Evolutionary conservation across 2,329 filamentous ascomycete genomes (phyloP).

Genomic region (Sporothrix sp.): DNA sequence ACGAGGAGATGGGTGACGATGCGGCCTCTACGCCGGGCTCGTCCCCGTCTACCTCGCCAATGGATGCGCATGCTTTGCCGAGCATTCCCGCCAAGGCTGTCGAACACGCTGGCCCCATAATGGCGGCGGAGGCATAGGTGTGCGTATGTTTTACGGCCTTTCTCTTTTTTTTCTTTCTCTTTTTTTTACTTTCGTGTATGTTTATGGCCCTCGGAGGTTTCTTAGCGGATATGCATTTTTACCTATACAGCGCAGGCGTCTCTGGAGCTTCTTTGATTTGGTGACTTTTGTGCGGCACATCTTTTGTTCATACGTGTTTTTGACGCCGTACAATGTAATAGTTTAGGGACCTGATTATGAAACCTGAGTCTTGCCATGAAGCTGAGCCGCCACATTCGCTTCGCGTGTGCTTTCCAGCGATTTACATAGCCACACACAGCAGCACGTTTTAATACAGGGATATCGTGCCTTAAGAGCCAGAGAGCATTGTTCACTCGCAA

Average conservation of each 20-base stretch:
- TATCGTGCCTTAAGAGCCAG: too few species aligned
- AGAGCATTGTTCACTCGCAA: too few species aligned
- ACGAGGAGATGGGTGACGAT: background rate
- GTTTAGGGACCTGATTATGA: too few species aligned
- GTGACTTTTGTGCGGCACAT: background rate
- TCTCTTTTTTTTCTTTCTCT: background rate
- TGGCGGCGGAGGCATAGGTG: background rate
- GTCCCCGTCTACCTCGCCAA: background rate
- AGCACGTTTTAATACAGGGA: too few species aligned
- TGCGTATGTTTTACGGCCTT: background rate
- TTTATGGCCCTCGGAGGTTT: background rate
- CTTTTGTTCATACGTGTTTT: background rate
- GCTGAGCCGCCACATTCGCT: too few species aligned
- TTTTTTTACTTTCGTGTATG: background rate
- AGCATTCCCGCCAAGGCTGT: too few species aligned
- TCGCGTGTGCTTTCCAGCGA: too few species aligned
- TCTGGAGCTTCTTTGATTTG: background rate
- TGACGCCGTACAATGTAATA: too few species aligned
- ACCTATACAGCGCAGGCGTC: constrained; percentile 2
- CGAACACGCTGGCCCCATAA: background rate
- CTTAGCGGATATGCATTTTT: background rate
- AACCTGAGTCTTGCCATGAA: too few species aligned
- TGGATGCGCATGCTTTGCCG: too few species aligned
- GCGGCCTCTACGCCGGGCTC: background rate
- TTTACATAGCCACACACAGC: too few species aligned